phyloP scores from a whole-genome alignment of 2,329 filamentous ascomycete genomes.

The Aureobasidium sp. region DNA sequence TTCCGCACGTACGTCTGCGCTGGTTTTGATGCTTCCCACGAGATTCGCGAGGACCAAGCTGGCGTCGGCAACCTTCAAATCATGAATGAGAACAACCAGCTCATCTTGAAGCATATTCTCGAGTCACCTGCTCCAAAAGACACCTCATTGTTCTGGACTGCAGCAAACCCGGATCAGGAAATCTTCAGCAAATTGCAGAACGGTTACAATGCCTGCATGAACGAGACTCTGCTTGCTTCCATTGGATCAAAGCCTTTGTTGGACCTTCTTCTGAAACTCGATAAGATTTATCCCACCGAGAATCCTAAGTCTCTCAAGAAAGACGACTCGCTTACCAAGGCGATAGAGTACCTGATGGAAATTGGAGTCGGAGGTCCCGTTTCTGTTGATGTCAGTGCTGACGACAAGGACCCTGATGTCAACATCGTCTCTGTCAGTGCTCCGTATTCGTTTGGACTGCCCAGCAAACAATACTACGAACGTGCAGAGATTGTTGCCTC shows the following conservation, averaged over 20 bases:
- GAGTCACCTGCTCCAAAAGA: slow-evolving; percentile 3
- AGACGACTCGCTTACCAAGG: slow-evolving; percentile 27
- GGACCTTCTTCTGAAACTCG: slow-evolving; percentile 46
- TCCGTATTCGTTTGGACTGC: slow-evolving; percentile 46
- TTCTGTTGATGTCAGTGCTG: slow-evolving; percentile 24
- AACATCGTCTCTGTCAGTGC: slow-evolving; percentile 40
- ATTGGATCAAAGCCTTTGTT: slow-evolving; percentile 49
- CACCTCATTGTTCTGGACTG: slow-evolving; percentile 9
- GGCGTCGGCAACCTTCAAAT: slow-evolving; percentile 9
- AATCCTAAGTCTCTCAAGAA: neutral
- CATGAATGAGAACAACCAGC: slow-evolving; percentile 11
- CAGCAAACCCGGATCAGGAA: slow-evolving; percentile 36
- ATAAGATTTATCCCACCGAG: slow-evolving; percentile 27
- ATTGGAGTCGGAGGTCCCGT: neutral
- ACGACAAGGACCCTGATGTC: slow-evolving; percentile 48
- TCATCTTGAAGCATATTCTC: slow-evolving; percentile 11
- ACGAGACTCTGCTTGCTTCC: slow-evolving; percentile 49
- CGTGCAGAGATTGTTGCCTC: slow-evolving; percentile 44
- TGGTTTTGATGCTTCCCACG: slow-evolving; percentile 8
- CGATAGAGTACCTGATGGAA: neutral
- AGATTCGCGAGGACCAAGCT: slow-evolving; percentile 11
- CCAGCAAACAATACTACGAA: slow-evolving; percentile 53
- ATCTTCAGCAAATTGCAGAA: slow-evolving; percentile 60
- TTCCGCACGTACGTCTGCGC: slow-evolving; percentile 10
- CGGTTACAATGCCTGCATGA: slow-evolving; percentile 58